Percentiles rank a stretch among this genome's conserved stretches.
Conservation (phyloP, 2,329 filamentous ascomycete species). For the Fonsecaea pugnacius region DNA sequence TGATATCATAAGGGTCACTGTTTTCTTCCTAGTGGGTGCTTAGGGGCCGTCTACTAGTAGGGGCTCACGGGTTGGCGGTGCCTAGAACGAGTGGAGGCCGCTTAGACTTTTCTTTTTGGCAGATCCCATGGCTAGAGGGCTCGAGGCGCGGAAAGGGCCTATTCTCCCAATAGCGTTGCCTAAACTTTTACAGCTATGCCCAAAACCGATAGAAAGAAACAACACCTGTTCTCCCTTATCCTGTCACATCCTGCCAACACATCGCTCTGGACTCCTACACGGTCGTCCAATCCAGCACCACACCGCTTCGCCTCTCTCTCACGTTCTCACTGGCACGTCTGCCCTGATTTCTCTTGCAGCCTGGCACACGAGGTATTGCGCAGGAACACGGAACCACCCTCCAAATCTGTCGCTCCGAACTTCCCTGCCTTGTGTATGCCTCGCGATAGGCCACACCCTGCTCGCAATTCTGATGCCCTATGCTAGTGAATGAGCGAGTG, state of each 20-base stretch:
- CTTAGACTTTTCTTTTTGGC: slow-evolving; percentile 5
- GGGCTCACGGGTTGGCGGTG: background rate
- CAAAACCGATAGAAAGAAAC: slow-evolving; percentile 31
- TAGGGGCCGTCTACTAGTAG: background rate
- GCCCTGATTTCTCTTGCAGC: slow-evolving; percentile 19
- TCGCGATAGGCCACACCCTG: slow-evolving; percentile 9
- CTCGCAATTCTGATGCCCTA: slow-evolving; percentile 10
- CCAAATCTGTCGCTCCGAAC: slow-evolving; percentile 4
- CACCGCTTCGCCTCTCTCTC: background rate
- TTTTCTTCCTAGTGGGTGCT: slow-evolving; percentile 10
- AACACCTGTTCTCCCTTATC: slow-evolving; percentile 13
- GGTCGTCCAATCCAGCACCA: slow-evolving; percentile 12
- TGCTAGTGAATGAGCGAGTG: slow-evolving; percentile 22
- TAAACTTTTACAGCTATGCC: slow-evolving; percentile 23
- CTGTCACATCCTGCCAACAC: slow-evolving; percentile 30
- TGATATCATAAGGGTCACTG: slow-evolving; percentile 48
- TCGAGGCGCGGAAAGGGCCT: slow-evolving; percentile 7
- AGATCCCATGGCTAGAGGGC: slow-evolving; percentile 10
- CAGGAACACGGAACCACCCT: slow-evolving; percentile 26
- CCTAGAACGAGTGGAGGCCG: background rate
- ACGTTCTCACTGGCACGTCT: slow-evolving; percentile 15
- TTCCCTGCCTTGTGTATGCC: slow-evolving; percentile 14
- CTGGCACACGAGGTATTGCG: slow-evolving; percentile 13
- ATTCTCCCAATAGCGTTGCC: background rate
- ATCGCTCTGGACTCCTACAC: slow-evolving; percentile 16